These are phyloP conservation scores for Coemansia sp. DNA, from an alignment of 192 early-diverging fungal species.

Conservation along the genomic window DNA sequence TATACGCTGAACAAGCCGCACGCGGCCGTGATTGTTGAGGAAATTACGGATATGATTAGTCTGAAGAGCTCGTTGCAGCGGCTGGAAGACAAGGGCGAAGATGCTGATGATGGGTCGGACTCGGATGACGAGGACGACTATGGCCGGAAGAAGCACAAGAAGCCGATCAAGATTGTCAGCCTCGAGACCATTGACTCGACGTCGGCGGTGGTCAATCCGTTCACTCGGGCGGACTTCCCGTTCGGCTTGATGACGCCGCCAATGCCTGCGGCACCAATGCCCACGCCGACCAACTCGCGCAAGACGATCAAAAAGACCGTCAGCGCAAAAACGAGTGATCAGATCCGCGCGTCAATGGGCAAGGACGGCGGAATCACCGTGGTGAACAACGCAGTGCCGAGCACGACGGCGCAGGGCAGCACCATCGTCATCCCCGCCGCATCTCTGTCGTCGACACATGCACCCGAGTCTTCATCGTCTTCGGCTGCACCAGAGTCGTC, in stretches of 20 bases:
- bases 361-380: slow-evolving; percentile 49
- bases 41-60: slow-evolving; percentile 43
- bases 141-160: slow-evolving; percentile 36
- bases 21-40: slow-evolving; percentile 48
- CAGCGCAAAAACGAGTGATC: slow-evolving; percentile 14
- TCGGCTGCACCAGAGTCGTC: neutral
- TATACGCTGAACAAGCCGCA: slow-evolving; percentile 53
- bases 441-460: slow-evolving; percentile 19
- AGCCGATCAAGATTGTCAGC: slow-evolving; percentile 27
- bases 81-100: slow-evolving; percentile 40
- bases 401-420: slow-evolving; percentile 10
- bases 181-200: slow-evolving; percentile 48
- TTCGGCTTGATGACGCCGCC: slow-evolving; percentile 47
- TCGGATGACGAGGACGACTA: slow-evolving; percentile 45
- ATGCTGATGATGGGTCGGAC: slow-evolving; percentile 16
- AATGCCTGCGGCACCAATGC: slow-evolving; percentile 4
- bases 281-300: slow-evolving; percentile 13
- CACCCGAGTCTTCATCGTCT: slow-evolving; percentile 1
- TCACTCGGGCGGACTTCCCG: slow-evolving; percentile 49
- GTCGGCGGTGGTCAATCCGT: slow-evolving; percentile 43
- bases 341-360: slow-evolving; percentile 41
- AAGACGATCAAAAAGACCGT: slow-evolving; percentile 44
- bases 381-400: slow-evolving; percentile 21
- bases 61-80: slow-evolving; percentile 48
- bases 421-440: slow-evolving; percentile 41